Percentiles rank a stretch among this genome's conserved stretches.
phyloP scores from a whole-genome alignment of 2,329 filamentous ascomycete species.

The Apiospora sp. region DNA sequence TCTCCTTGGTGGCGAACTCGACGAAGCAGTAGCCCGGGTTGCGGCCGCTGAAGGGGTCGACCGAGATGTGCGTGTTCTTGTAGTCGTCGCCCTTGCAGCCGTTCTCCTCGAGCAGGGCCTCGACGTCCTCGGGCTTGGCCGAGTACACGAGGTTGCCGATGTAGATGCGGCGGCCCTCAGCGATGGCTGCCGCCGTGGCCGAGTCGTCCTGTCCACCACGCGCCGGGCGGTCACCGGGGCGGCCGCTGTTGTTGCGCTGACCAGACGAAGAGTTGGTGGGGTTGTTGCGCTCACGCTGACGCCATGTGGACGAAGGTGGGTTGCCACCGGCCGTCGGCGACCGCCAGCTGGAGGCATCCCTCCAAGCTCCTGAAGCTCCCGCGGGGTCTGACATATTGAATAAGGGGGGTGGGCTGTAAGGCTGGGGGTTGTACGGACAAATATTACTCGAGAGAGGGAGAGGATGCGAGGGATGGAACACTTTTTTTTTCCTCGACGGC shows the following conservation, averaged over 20 bases:
- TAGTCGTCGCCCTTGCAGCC: constrained; percentile 44
- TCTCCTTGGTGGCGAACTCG: constrained; percentile 65
- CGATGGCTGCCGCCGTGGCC: constrained; percentile 3
- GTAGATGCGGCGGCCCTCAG: constrained; percentile 60
- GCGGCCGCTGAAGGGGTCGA: constrained; percentile 71
- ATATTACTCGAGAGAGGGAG: constrained; percentile 1
- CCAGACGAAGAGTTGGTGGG: background rate
- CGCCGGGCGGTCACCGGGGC: constrained; percentile 1
- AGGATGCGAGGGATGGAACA: constrained; percentile 19
- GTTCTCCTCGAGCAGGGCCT: constrained; percentile 42
- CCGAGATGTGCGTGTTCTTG: constrained; percentile 71
- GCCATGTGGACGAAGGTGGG: constrained; percentile 21
- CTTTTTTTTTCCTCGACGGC: background rate
- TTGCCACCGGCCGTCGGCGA: background rate
- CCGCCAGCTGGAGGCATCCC: constrained; percentile 18
- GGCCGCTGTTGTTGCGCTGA: background rate
- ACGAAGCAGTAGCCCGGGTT: constrained; percentile 82
- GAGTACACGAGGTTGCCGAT: constrained; percentile 71
- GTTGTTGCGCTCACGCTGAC: constrained; percentile 20
- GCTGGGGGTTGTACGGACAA: constrained; percentile 4
- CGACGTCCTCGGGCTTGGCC: constrained; percentile 49
- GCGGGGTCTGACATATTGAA: constrained; percentile 8
- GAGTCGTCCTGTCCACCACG: constrained; percentile 3
- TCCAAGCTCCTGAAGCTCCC: constrained; percentile 8
- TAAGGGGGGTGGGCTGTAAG: background rate